Conservation (phyloP, 331 rosid species). For the Prunus yedoensis region DNA sequence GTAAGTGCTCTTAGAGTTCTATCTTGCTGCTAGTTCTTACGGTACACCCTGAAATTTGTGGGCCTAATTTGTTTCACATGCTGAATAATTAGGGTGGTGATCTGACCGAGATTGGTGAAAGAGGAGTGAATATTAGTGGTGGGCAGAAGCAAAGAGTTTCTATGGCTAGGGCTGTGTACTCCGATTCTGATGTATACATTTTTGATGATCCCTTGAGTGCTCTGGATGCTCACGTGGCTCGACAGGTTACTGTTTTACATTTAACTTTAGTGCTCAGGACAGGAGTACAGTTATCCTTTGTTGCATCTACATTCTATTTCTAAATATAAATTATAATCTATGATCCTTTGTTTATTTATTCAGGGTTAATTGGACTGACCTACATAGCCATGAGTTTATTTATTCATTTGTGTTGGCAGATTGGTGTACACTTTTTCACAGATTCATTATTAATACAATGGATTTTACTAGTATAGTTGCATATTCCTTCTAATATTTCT, state of each 20-base stretch:
- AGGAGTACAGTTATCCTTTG: not conserved
- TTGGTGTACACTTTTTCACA: too few species aligned
- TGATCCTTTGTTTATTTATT: not conserved
- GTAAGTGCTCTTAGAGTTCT: slow-evolving; percentile 30
- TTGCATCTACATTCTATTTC: not conserved
- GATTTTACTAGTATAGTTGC: not conserved
- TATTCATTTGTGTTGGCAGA: not conserved
- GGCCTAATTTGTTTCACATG: slow-evolving; percentile 18
- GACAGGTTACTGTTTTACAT: slow-evolving; percentile 32
- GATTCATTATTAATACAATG: not conserved
- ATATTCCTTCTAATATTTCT: not conserved
- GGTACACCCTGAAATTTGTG: not conserved
- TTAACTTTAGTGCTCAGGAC: not conserved
- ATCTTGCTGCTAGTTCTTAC: slow-evolving; percentile 7
- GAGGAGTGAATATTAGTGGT: slow-evolving; percentile 46
- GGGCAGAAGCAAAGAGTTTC: slow-evolving; percentile 46
- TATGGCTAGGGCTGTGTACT: slow-evolving; percentile 42
- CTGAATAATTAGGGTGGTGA: slow-evolving; percentile 43
- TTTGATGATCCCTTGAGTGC: slow-evolving; percentile 47
- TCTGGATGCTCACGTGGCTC: slow-evolving; percentile 42
- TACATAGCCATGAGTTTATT: not conserved
- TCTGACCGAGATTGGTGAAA: slow-evolving; percentile 51
- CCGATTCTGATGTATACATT: slow-evolving; percentile 35
- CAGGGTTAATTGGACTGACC: not conserved
- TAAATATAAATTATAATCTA: not conserved